Evolutionary conservation across 352 stramenopile species (phyloP).

Genomic region (Phytopythium sindhum): DNA sequence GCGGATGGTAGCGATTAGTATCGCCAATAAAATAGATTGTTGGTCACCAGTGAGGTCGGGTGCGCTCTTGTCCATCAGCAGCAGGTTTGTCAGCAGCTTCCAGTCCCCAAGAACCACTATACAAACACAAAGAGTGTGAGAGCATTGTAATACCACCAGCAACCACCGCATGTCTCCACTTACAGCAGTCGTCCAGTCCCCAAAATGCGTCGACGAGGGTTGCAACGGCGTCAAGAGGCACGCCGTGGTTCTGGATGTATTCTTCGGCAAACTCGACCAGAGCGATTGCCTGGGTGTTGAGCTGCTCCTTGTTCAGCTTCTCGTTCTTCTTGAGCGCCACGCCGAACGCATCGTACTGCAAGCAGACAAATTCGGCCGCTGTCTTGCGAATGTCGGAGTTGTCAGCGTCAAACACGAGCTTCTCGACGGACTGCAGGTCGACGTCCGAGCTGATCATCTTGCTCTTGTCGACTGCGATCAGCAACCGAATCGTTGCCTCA

Average conservation of each 20-base stretch:
- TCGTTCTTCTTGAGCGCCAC: constrained; percentile 50
- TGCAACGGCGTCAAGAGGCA: constrained; percentile 58
- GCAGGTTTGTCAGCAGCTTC: constrained; percentile 66
- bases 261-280: constrained; percentile 89
- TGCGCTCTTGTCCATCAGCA: constrained; percentile 78
- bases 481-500: constrained; percentile 55
- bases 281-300: constrained; percentile 84
- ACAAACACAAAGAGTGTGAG: constrained; percentile 11
- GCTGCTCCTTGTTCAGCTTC: constrained; percentile 77
- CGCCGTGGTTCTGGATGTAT: constrained; percentile 66
- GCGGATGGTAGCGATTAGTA: constrained; percentile 65
- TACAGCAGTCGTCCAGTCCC: constrained; percentile 84
- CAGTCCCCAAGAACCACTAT: constrained; percentile 84
- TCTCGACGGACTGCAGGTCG: constrained; percentile 74
- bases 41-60: constrained; percentile 78
- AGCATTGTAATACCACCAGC: not conserved
- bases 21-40: constrained; percentile 70
- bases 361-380: constrained; percentile 82
- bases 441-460: constrained; percentile 79
- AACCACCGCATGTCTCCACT: constrained; percentile 13
- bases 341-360: constrained; percentile 88
- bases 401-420: constrained; percentile 73
- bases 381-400: constrained; percentile 73
- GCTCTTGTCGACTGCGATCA: constrained; percentile 81
- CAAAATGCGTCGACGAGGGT: constrained; percentile 85